Percentiles rank a stretch among this genome's conserved stretches.
Evolutionary conservation across 2,329 filamentous ascomycete species (phyloP).

Genomic region (Ploettnerulaceae sp.): DNA sequence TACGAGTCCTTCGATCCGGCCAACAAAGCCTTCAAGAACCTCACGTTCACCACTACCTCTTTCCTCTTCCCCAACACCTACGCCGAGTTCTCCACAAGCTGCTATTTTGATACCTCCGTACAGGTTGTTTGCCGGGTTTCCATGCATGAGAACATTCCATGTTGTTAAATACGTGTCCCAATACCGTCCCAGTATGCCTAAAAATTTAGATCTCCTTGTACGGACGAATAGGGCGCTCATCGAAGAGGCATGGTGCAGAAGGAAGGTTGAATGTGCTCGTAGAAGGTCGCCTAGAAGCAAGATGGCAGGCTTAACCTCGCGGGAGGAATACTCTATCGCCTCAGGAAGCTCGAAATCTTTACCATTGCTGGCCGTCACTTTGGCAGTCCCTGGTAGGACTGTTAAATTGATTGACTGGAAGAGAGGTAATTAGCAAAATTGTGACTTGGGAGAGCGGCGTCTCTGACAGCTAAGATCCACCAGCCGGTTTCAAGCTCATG

Average conservation of each 20-base stretch:
- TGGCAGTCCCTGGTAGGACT: constrained; percentile 58
- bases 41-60: constrained; percentile 90
- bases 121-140: constrained; percentile 76
- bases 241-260: constrained; percentile 78
- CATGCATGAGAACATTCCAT: constrained; percentile 89
- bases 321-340: constrained; percentile 73
- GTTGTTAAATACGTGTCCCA: constrained; percentile 67
- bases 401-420: constrained; percentile 77
- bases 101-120: constrained; percentile 84
- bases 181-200: constrained; percentile 67
- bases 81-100: constrained; percentile 82
- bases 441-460: background rate
- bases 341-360: constrained; percentile 22
- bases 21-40: constrained; percentile 83
- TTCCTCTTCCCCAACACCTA: constrained; percentile 94
- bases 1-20: constrained; percentile 74
- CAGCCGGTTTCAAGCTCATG: constrained; percentile 85
- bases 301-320: constrained; percentile 79
- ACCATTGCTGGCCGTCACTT: constrained; percentile 25
- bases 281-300: constrained; percentile 76
- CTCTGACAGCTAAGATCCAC: constrained; percentile 87
- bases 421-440: constrained; percentile 14
- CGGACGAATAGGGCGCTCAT: constrained; percentile 66
- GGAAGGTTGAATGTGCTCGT: constrained; percentile 77
- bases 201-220: constrained; percentile 62